Evolutionary conservation across 129 eudicot genomes (phyloP).

Genomic region (Artemisia annua): DNA sequence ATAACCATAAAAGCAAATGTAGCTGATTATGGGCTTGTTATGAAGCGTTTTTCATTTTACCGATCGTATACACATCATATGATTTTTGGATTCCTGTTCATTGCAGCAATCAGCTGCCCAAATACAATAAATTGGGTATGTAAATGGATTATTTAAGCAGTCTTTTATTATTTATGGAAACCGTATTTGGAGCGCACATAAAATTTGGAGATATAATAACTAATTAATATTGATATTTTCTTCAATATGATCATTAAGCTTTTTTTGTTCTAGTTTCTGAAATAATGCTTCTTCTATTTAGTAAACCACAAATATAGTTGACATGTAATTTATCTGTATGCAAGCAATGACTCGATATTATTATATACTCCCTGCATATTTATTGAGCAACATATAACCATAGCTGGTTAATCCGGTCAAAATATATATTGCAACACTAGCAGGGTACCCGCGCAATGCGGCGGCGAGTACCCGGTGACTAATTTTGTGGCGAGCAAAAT

Average conservation of each 20-base stretch:
- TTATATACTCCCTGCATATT: no score
- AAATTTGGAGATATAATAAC: background rate
- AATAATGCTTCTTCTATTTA: no score
- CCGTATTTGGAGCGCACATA: conserved; percentile 24
- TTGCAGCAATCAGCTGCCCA: conserved; percentile 26
- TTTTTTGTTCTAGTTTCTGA: background rate
- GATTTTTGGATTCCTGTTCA: conserved; percentile 13
- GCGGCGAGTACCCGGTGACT: no score
- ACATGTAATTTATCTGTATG: no score
- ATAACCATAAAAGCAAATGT: background rate
- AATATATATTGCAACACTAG: no score
- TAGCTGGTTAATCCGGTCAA: no score
- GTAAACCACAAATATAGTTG: no score
- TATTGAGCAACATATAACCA: no score
- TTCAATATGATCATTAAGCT: background rate
- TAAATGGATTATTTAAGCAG: background rate
- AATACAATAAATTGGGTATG: no score
- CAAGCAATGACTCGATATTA: no score
- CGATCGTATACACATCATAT: conserved; percentile 14
- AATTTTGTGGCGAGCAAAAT: no score
- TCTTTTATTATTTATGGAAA: background rate
- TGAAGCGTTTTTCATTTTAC: conserved; percentile 15
- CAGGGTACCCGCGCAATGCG: no score
- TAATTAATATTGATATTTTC: background rate
- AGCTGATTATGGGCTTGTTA: conserved; percentile 7